phyloP scores from a whole-genome alignment of 2,329 filamentous ascomycete genomes.

The Xylaria sp. region DNA sequence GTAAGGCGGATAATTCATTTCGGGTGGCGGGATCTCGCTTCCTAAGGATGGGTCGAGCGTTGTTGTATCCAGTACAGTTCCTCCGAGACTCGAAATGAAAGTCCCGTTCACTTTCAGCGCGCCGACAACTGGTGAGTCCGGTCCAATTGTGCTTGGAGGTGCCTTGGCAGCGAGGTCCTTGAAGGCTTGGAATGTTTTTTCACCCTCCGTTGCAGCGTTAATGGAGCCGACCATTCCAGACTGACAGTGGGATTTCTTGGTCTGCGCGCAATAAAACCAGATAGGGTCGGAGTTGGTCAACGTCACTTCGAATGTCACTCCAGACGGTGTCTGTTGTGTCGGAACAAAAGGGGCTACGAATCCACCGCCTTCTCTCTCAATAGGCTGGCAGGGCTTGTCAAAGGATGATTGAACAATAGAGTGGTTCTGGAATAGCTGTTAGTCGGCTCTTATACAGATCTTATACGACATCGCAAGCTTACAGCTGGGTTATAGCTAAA shows the following conservation, averaged over 20 bases:
- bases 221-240: slow-evolving; percentile 60
- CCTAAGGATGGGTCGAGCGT: slow-evolving; percentile 43
- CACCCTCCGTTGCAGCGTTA: slow-evolving; percentile 52
- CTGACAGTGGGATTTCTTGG: slow-evolving; percentile 49
- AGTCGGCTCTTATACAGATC: not conserved
- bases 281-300: slow-evolving; percentile 49
- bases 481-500: slow-evolving; percentile 51
- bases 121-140: slow-evolving; percentile 49
- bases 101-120: slow-evolving; percentile 50
- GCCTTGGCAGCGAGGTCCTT: slow-evolving; percentile 48
- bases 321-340: slow-evolving; percentile 46
- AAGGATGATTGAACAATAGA: slow-evolving; percentile 55
- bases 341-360: slow-evolving; percentile 55
- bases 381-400: slow-evolving; percentile 53
- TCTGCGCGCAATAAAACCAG: slow-evolving; percentile 54
- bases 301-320: slow-evolving; percentile 48
- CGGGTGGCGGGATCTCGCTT: slow-evolving; percentile 43
- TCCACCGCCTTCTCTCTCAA: slow-evolving; percentile 43
- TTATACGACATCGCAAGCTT: not conserved
- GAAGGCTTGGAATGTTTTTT: slow-evolving; percentile 54
- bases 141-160: slow-evolving; percentile 49
- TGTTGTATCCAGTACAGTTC: slow-evolving; percentile 45
- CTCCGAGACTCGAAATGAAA: slow-evolving; percentile 44
- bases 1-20: slow-evolving; percentile 42
- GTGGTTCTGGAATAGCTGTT: slow-evolving; percentile 45